Evolutionary conservation across 345 rosid genomes (phyloP), one percentile per base, ranked within the genome.

Genomic region (Arabidopsis arenosa): DNA sequence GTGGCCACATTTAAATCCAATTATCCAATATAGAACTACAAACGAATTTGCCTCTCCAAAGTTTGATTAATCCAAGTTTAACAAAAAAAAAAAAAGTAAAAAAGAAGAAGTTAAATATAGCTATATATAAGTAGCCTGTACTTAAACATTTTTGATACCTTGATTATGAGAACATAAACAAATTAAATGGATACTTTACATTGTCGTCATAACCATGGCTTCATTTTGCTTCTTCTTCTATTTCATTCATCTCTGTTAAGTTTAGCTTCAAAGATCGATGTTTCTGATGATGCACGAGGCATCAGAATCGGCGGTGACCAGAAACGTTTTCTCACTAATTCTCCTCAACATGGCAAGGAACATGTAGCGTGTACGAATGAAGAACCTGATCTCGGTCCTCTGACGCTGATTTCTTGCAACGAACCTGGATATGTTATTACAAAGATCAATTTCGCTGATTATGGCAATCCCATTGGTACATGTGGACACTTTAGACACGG

Each of bases 381-480:
- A 17, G 10, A 49, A 18, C 54, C 54, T 49, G 54, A 49, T 49
- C 11, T 4, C 4, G 47, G 58, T 51, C 43, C 18, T 5, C 23
- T 41, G 9, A 26, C 23, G 14, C 2, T 5, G 15, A 12, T 66
- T 26, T 13, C 7, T 21, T 68, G 72, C 14, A 1, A 23, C 4
- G 5, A 39, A 51, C 55, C 55, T 15, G 63, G 53, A 70, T 33
- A 47, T 47, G 48, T 70, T 59, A 33, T 70, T 11, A 70, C 65
- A 13, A 47, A 59, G 36, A 57, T 59, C 21, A 33, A 59, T 47
- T 70, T 70, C 56, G 75, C 56, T 47, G 75, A 58, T 4, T 70
- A 70, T 70, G 75, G 75, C 5, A 35, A 70, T 57, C 75, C 75
- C 21, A 18, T 45, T 21, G 75, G 75, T 35, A 52, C 47, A 17